Percentiles rank a stretch among this genome's conserved stretches.
Conservation (phyloP, 148 eudicot genomes). For the Amaranthus hypochondriacus region DNA sequence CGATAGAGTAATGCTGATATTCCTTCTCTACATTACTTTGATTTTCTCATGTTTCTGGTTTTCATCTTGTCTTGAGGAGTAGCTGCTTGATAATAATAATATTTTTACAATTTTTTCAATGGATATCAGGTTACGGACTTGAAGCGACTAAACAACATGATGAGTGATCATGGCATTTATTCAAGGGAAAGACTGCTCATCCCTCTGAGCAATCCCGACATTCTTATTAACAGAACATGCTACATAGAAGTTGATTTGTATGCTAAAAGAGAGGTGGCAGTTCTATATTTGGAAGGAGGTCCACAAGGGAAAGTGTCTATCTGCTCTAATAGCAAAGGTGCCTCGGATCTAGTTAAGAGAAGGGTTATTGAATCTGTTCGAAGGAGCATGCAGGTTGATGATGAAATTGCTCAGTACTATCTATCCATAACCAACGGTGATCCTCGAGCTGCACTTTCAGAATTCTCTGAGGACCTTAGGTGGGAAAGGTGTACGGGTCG, state of each 20-base stretch:
- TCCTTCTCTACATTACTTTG: neutral
- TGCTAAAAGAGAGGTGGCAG: constrained; percentile 95
- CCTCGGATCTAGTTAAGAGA: constrained; percentile 52
- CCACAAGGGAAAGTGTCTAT: constrained; percentile 32
- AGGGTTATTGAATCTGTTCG: constrained; percentile 70
- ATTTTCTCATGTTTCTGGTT: neutral
- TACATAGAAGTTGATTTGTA: constrained; percentile 75
- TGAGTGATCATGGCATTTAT: constrained; percentile 97
- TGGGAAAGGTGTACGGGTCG: constrained; percentile 71
- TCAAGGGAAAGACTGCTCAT: constrained; percentile 85
- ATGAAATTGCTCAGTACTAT: constrained; percentile 87
- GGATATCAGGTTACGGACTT: constrained; percentile 67
- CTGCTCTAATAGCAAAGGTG: constrained; percentile 31
- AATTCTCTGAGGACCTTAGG: constrained; percentile 68
- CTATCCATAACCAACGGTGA: constrained; percentile 72
- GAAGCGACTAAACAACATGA: constrained; percentile 95
- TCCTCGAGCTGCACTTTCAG: constrained; percentile 76
- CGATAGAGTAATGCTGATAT: neutral
- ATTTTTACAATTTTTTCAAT: constrained; percentile 9
- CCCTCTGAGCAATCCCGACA: constrained; percentile 57
- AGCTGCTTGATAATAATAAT: neutral
- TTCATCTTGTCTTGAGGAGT: neutral
- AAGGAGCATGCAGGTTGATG: constrained; percentile 97
- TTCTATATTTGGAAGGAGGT: constrained; percentile 69
- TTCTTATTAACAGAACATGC: constrained; percentile 65